phyloP scores from a whole-genome alignment of 352 stramenopile species.

The Globisporangium cystogenes region DNA sequence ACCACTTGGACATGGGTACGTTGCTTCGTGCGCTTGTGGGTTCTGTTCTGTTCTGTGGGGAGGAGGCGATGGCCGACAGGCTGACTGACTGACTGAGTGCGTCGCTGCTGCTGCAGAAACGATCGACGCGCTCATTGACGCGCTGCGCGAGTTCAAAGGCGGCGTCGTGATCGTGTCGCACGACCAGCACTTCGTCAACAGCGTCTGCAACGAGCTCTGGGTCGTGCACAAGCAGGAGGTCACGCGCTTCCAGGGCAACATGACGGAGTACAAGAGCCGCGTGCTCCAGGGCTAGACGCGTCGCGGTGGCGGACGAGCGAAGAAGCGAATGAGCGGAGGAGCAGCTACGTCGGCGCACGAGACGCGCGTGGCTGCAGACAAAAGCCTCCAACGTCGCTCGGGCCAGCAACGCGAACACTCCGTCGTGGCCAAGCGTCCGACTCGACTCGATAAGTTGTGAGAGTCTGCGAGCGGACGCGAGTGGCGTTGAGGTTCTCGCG shows the following conservation, averaged over 20 bases:
- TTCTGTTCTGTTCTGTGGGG: conserved; percentile 6
- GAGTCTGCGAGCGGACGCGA: too few relatives aligned
- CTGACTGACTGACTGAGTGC: neutral
- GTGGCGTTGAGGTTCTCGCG: too few relatives aligned
- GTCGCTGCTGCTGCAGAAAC: conserved; percentile 41
- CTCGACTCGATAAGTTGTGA: too few relatives aligned
- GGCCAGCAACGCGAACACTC: too few relatives aligned
- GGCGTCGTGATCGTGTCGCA: conserved; percentile 97
- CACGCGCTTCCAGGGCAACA: conserved; percentile 65
- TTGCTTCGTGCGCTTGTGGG: too few relatives aligned
- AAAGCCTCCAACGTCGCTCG: too few relatives aligned
- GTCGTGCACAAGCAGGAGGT: conserved; percentile 80
- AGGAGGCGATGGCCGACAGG: too few relatives aligned
- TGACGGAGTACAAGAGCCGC: conserved; percentile 78
- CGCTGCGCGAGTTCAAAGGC: conserved; percentile 94
- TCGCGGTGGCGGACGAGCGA: too few relatives aligned
- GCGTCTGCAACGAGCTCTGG: conserved; percentile 94
- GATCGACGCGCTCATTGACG: conserved; percentile 93
- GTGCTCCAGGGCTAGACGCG: conserved; percentile 38
- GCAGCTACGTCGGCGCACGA: too few relatives aligned
- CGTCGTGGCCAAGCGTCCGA: too few relatives aligned
- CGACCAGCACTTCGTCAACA: conserved; percentile 98
- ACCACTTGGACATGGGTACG: conserved; percentile 94
- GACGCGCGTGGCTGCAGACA: too few relatives aligned
- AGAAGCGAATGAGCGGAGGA: too few relatives aligned